Evolutionary conservation across 2,329 filamentous ascomycete species (phyloP).

Genomic region (Massarina eburnea): DNA sequence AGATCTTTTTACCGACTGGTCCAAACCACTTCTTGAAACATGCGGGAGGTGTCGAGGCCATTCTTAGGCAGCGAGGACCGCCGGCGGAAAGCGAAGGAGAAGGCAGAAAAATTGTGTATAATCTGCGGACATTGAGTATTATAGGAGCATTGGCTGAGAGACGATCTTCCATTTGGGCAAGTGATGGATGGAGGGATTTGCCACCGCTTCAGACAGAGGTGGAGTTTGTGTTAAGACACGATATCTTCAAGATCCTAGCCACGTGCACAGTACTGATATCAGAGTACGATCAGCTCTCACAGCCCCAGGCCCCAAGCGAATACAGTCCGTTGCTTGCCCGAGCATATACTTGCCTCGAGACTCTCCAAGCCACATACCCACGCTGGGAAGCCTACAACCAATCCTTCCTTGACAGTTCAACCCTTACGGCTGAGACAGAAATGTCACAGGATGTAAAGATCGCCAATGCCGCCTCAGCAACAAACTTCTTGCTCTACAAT

Average conservation of each 20-base stretch:
- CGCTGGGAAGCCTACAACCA: constrained; percentile 15
- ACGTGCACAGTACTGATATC: constrained; percentile 24
- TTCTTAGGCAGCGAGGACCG: constrained; percentile 25
- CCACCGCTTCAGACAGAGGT: constrained; percentile 13
- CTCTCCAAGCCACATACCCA: constrained; percentile 12
- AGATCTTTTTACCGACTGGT: constrained; percentile 31
- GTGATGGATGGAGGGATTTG: constrained; percentile 26
- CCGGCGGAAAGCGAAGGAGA: constrained; percentile 11
- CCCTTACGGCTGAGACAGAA: constrained; percentile 2
- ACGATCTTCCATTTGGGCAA: constrained; percentile 20
- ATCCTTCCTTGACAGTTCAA: too few species aligned
- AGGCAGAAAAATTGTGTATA: constrained; percentile 20
- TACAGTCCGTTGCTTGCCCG: background rate
- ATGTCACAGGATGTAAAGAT: constrained; percentile 15
- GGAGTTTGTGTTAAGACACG: constrained; percentile 17
- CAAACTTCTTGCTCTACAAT: constrained; percentile 29
- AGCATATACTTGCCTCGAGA: too few species aligned
- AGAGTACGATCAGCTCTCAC: constrained; percentile 9
- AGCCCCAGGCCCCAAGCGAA: background rate
- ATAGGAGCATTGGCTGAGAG: constrained; percentile 22
- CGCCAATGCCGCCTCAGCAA: constrained; percentile 22
- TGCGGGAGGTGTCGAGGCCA: constrained; percentile 29
- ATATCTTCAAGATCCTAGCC: constrained; percentile 24
- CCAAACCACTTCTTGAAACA: constrained; percentile 31
- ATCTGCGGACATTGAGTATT: constrained; percentile 25